phyloP scores from a whole-genome alignment of 2,329 filamentous ascomycete genomes.

The Fusarium foetens region DNA sequence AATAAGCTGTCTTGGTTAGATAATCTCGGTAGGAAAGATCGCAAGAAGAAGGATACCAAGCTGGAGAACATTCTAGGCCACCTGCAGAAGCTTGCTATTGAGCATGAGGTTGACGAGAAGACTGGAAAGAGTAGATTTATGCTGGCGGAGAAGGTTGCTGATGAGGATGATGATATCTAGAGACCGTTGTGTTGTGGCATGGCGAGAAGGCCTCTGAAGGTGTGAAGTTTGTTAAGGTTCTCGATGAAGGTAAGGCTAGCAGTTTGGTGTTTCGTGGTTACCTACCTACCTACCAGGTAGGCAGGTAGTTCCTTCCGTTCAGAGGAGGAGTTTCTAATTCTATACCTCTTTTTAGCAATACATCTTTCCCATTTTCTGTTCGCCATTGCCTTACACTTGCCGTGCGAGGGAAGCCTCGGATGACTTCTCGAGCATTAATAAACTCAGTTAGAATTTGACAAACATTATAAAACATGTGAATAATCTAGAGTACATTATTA shows the following conservation, averaged over 20 bases:
- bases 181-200: fast-evolving
- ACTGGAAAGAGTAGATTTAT: slow-evolving; percentile 23
- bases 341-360: fast-evolving
- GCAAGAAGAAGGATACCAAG: slow-evolving; percentile 23
- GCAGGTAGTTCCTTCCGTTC: neutral
- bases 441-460: fast-evolving
- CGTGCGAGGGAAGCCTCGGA: no score
- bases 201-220: fast-evolving
- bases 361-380: neutral
- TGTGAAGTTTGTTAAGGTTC: neutral
- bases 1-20: slow-evolving; percentile 31
- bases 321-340: neutral
- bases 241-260: fast-evolving
- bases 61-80: slow-evolving; percentile 25
- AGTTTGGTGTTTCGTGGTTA: neutral
- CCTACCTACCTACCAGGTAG: no score
- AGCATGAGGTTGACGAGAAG: slow-evolving; percentile 30
- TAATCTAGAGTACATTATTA: neutral
- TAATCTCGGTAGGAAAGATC: slow-evolving; percentile 22
- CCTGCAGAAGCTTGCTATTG: slow-evolving; percentile 26
- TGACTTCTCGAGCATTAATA: no score
- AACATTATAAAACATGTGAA: fast-evolving
- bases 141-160: slow-evolving; percentile 13
- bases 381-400: neutral
- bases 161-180: slow-evolving; percentile 32